Evolutionary conservation across 2,329 filamentous ascomycete species (phyloP).

Genomic region (Ceratocystis papillata): DNA sequence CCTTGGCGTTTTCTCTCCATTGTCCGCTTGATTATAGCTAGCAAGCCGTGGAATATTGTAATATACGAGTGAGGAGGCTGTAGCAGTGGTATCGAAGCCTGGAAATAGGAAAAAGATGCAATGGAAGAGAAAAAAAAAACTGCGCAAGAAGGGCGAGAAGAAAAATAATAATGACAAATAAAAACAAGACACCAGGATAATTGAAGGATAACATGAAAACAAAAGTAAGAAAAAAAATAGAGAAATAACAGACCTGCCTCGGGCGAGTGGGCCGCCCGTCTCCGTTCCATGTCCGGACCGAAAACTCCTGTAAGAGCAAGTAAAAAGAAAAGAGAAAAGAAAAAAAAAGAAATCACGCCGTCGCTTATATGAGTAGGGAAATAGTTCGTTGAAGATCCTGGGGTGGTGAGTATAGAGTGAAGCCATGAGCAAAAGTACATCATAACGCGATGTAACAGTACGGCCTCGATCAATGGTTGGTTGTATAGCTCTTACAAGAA

Average conservation of each 20-base stretch:
- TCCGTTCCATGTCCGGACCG: background rate
- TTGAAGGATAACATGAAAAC: background rate
- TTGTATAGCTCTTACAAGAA: background rate
- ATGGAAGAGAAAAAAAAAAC: background rate
- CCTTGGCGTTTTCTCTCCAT: background rate
- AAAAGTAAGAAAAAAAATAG: too few relatives aligned
- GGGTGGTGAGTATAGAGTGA: slow-evolving; percentile 9
- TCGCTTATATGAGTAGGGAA: slow-evolving; percentile 4
- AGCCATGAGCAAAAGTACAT: background rate
- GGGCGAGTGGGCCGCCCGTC: background rate
- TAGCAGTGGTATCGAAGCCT: background rate
- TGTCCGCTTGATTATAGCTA: background rate
- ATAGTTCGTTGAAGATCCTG: slow-evolving; percentile 13
- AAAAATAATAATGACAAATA: background rate
- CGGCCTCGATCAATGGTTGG: background rate
- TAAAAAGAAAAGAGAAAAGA: background rate
- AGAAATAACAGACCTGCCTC: slow-evolving; percentile 5
- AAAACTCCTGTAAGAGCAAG: background rate
- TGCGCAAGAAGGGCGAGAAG: background rate
- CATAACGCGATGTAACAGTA: background rate
- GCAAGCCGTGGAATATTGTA: background rate
- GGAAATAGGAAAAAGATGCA: background rate
- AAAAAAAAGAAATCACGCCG: background rate
- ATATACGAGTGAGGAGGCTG: background rate
- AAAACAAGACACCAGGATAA: background rate